Base-by-base conservation (phyloP, 1,139 yeast genomes). In the Dujonia santamariae region DNA sequence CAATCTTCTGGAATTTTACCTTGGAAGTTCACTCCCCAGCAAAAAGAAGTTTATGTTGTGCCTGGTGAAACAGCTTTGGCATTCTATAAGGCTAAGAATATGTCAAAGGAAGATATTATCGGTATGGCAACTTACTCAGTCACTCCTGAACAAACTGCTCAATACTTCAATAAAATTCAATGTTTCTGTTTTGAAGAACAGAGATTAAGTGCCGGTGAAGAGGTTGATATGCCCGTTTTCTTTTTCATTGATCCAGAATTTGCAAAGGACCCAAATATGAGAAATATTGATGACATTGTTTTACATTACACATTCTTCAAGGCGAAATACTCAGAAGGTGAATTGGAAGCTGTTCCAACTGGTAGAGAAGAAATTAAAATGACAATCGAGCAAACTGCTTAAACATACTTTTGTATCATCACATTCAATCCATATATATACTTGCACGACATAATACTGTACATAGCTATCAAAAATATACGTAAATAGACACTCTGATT, bases 1-100 rank as follows among this genome's bases (percentile, higher is more conserved):
- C 97, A 88, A 55, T 87, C 94, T 1, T 85, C 96, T 1, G 86
- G 92, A 12, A 75, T 86, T 29, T 69, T 94, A 46, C 98, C 98
- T 4, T 94, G 99, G 99, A 84, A 79, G 47, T 92, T 94, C 61
- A 78, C 82, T 15, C 98, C 99, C 7, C 92, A 87, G 56, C 98
- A 92, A 56, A 71, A 94, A 45, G 96, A 90, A 57, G 98, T 94
- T 4, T 79, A 80, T 48, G 86, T 94, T 15, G 80, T 88, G 11
- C 99, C 99, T 0, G 99, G 99, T 16, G 99, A 94, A 59, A 92
- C 98, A 1, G 98, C 98, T 0, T 66, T 92, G 43, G 97, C 97
- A 0, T 94, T 94, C 54, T 94, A 88, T 65, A 84, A 83, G 58
- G 98, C 98, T 25, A 85, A 81, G 56, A 94, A 92, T 55, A 70